Percentiles rank a stretch among this genome's conserved stretches.
Evolutionary conservation across 768 basidiomycete genomes (phyloP).

Genomic region (Botryobasidium botryosum): DNA sequence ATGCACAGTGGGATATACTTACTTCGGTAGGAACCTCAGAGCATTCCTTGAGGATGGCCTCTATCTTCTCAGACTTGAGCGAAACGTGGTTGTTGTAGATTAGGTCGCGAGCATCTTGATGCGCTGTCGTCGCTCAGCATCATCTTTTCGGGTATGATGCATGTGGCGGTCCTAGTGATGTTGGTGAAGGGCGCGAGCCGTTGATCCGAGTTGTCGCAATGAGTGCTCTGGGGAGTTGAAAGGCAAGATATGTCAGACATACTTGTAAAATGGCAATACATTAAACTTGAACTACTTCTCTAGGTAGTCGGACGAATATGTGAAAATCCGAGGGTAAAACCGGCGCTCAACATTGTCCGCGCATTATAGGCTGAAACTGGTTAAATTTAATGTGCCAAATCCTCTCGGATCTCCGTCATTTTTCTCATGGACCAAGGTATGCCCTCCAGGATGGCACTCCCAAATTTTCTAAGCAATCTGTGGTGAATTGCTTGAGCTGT

Average conservation of each 20-base stretch:
- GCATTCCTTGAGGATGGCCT: constrained; percentile 1
- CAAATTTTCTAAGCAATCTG: too few relatives aligned
- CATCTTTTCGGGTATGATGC: neutral
- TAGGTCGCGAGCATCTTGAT: constrained; percentile 3
- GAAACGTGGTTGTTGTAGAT: constrained; percentile 1
- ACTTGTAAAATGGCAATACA: too few relatives aligned
- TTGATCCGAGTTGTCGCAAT: neutral
- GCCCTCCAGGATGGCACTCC: too few relatives aligned
- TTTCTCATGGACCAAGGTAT: too few relatives aligned
- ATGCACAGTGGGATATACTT: neutral
- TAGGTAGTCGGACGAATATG: constrained; percentile 23
- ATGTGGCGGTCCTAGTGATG: neutral
- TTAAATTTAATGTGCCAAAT: too few relatives aligned
- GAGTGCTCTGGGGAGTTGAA: neutral
- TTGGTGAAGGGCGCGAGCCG: neutral
- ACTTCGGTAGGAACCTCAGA: constrained; percentile 7
- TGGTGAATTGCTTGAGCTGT: too few relatives aligned
- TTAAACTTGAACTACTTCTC: too few relatives aligned
- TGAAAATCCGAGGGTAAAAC: constrained; percentile 18
- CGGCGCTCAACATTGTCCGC: constrained; percentile 6
- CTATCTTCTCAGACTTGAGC: neutral
- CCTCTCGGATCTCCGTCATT: too few relatives aligned
- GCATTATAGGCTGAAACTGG: too few relatives aligned
- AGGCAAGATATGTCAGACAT: neutral
- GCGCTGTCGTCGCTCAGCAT: neutral